Conservation (phyloP, 148 eudicot genomes). For the Tetragonia tetragonoides region DNA sequence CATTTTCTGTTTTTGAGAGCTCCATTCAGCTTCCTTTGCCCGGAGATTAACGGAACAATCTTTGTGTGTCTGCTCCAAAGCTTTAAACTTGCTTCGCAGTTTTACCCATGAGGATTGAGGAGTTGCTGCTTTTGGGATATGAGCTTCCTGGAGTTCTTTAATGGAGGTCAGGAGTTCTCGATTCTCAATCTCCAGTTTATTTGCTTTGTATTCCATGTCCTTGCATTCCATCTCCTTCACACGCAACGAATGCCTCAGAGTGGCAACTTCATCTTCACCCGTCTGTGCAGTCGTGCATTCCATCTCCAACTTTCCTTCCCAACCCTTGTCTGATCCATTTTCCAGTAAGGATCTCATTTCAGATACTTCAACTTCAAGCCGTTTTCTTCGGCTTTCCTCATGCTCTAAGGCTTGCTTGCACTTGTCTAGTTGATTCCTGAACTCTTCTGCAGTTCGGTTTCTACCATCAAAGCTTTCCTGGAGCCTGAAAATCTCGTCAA, state of each 20-base stretch:
- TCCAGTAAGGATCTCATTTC: conserved; percentile 47
- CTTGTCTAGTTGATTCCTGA: conserved; percentile 43
- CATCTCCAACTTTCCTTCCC: conserved; percentile 39
- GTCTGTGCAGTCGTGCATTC: conserved; percentile 38
- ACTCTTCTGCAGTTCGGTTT: conserved; percentile 36
- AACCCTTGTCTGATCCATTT: conserved; percentile 32
- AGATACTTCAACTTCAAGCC: conserved; percentile 51
- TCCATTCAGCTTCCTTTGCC: conserved; percentile 71
- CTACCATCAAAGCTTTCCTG: conserved; percentile 53
- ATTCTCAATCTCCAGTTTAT: conserved; percentile 62
- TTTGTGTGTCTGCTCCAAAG: conserved; percentile 59
- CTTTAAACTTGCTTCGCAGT: conserved; percentile 61
- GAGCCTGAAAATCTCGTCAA: conserved; percentile 57
- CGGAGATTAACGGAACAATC: conserved; percentile 52
- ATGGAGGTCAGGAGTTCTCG: conserved; percentile 46
- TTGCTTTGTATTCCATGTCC: conserved; percentile 58
- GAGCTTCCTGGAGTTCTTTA: conserved; percentile 80
- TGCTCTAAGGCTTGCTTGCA: conserved; percentile 69
- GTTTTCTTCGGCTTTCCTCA: conserved; percentile 60
- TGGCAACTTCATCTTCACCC: conserved; percentile 47
- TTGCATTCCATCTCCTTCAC: conserved; percentile 56
- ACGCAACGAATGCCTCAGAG: conserved; percentile 52
- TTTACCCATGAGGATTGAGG: conserved; percentile 55
- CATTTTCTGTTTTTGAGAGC: conserved; percentile 36
- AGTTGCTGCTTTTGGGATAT: conserved; percentile 52